Conservation (phyloP, 768 basidiomycete species). For the Naganishia onofrii region DNA sequence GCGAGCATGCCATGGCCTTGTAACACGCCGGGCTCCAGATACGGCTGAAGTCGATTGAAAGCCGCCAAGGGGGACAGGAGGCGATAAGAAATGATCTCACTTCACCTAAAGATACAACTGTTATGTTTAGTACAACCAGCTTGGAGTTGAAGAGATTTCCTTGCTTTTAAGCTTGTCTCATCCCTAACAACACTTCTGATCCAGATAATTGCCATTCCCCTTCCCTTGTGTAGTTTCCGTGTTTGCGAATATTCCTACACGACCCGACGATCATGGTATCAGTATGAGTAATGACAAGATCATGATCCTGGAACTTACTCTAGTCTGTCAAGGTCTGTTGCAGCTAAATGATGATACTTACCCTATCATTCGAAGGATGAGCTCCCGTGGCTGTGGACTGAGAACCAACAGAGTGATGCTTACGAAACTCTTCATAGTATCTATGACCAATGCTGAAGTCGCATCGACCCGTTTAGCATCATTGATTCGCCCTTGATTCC, state of each 20-base stretch:
- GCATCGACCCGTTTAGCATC: constrained; percentile 13
- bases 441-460: constrained; percentile 11
- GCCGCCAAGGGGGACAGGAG: too few species aligned
- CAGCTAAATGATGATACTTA: constrained; percentile 14
- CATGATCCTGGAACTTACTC: constrained; percentile 3
- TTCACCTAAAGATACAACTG: not conserved
- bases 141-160: not conserved
- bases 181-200: constrained; percentile 6
- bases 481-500: constrained; percentile 22
- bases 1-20: too few species aligned
- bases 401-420: not conserved
- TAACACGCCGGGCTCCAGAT: too few species aligned
- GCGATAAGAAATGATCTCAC: not conserved
- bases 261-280: too few species aligned
- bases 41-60: too few species aligned
- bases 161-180: constrained; percentile 8
- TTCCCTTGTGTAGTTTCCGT: constrained; percentile 17
- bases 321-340: constrained; percentile 2
- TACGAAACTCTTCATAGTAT: constrained; percentile 23
- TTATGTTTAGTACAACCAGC: not conserved
- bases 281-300: not conserved
- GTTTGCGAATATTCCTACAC: constrained; percentile 12
- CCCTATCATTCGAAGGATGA: not conserved
- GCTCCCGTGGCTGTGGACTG: too few species aligned
- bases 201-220: constrained; percentile 19